Conservation (phyloP, 305 asterid genomes). For the Nicotiana rustica region DNA sequence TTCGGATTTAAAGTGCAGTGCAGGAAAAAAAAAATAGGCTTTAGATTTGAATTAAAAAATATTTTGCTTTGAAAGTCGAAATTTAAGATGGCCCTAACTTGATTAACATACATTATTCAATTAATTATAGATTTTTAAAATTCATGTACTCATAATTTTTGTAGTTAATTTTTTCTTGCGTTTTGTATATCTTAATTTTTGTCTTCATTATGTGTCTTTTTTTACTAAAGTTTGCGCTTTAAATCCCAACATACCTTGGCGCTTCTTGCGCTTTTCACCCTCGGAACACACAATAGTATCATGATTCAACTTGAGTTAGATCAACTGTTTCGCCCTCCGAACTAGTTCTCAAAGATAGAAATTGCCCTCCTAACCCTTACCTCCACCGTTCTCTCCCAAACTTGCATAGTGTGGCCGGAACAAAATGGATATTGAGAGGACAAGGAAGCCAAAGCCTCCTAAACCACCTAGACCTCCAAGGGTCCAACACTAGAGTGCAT, state of each 20-base stretch:
- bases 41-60: neutral
- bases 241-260: slow-evolving; percentile 6
- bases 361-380: no score
- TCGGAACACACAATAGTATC: neutral
- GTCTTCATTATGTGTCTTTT: neutral
- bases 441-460: slow-evolving; percentile 66
- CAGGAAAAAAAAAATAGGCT: neutral
- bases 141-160: slow-evolving; percentile 1
- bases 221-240: neutral
- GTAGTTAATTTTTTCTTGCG: neutral
- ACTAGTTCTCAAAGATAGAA: no score
- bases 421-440: slow-evolving; percentile 44
- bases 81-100: neutral
- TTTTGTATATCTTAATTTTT: slow-evolving; percentile 4
- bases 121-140: neutral
- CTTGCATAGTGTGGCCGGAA: no score
- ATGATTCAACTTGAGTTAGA: slow-evolving; percentile 8
- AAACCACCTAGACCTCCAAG: slow-evolving; percentile 95
- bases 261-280: neutral
- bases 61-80: neutral
- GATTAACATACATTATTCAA: neutral
- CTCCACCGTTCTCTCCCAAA: no score
- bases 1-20: neutral
- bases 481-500: slow-evolving; percentile 68
- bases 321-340: neutral